Base-by-base conservation (phyloP, 495 filamentous ascomycete genomes). In the Daldinia grandis region DNA sequence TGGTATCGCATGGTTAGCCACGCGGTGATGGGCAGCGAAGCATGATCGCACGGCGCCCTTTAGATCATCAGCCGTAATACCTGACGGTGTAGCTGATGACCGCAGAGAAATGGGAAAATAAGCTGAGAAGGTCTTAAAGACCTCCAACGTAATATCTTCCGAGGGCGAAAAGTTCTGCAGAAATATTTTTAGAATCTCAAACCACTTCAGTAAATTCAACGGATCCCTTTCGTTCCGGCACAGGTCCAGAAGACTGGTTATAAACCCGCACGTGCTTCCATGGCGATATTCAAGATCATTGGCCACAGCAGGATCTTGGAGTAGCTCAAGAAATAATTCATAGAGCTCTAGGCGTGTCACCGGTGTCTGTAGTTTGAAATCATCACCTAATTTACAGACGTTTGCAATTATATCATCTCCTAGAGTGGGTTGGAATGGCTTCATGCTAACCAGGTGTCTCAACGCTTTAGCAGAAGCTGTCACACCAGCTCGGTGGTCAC, bases 101-200 rank as follows among this genome's bases (percentile, higher is more conserved):
- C 80, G 74, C 10, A 87, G 62, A 1, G 81, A 84, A 21, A 88
- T 85, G 17, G 86, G 86, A 57, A 84, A 87, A 68, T 87, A 88
- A 53, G 76, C 81, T 21, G 80, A 83, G 74, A 79, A 85, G 37
- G 76, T 74, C 74, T 80, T 81, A 71, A 83, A 85, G 49, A 84
- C 71, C 61, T 82, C 80, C 42, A 76, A 76, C 4, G 77, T 74
- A n/a, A 83, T 69, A 14, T 85, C 78, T 15, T 77, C 40, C 0
- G 81, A 81, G 12, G 79, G 74, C 5, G 78, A 74, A 66, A 80
- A 86, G 14, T 77, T 76, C 24, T 72, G 64, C 5, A 84, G 61
- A 28, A 87, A 73, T 4, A 58, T 58, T 24, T 69, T 66, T 14
- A 86, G 70, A 25, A 81, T 79, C 15, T 74, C 73, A 64, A 88